phyloP scores from a whole-genome alignment of 441 rosid genomes.

The Jatropha podagrica region DNA sequence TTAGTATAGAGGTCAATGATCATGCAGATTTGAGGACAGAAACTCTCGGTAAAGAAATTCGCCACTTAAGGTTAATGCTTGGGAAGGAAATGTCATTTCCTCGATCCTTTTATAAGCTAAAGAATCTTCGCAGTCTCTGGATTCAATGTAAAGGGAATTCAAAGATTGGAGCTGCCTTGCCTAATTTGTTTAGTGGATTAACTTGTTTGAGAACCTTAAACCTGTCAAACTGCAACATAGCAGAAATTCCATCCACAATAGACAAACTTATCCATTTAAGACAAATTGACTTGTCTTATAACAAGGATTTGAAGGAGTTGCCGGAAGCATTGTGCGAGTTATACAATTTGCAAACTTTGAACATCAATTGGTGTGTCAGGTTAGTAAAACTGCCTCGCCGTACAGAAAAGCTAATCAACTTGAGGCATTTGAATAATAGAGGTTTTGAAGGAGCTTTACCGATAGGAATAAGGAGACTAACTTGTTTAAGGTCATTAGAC shows the following conservation, averaged over 20 bases:
- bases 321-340: constrained; percentile 27
- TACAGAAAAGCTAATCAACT: constrained; percentile 19
- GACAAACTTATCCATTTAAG: constrained; percentile 20
- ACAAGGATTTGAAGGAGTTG: constrained; percentile 5
- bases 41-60: neutral
- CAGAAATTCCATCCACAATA: constrained; percentile 10
- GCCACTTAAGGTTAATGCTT: neutral
- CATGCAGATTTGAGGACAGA: neutral
- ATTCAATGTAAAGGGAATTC: neutral
- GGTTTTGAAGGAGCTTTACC: neutral
- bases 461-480: constrained; percentile 17
- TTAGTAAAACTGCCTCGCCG: constrained; percentile 6
- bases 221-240: neutral
- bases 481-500: constrained; percentile 13
- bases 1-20: neutral
- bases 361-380: neutral
- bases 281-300: constrained; percentile 16
- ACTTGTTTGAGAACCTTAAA: constrained; percentile 15
- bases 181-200: neutral
- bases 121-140: neutral
- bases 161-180: neutral
- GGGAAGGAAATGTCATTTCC: neutral
- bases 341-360: constrained; percentile 22
- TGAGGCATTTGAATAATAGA: constrained; percentile 17
- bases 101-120: neutral